A percentile compares a stretch with the other conserved stretches of the same genome.
These are phyloP conservation scores for Calonectria leucothoes DNA, from an alignment of 2,329 filamentous ascomycete species.

Conservation along the genomic window DNA sequence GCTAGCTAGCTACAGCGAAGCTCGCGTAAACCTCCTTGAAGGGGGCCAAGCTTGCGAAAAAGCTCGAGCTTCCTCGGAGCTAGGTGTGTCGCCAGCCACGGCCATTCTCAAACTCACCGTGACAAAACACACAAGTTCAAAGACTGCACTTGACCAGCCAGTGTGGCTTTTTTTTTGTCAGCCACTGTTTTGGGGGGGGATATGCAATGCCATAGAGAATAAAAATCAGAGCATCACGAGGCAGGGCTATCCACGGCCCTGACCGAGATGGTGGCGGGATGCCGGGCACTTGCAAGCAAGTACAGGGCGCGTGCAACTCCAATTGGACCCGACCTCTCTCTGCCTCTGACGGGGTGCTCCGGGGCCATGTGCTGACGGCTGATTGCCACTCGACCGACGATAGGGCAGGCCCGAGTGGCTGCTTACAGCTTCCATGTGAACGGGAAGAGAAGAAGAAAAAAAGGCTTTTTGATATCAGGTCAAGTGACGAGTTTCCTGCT, in stretches of 20 bases:
- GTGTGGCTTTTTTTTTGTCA: background rate
- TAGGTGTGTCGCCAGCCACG: background rate
- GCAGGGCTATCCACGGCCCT: background rate
- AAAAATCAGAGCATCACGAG: too few relatives aligned
- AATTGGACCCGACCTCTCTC: background rate
- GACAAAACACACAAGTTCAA: too few relatives aligned
- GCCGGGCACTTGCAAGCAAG: background rate
- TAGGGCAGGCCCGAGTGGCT: background rate
- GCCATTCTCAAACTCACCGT: background rate
- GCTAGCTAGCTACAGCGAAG: background rate
- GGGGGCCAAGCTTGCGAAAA: background rate
- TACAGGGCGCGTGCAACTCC: background rate
- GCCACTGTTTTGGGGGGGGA: background rate
- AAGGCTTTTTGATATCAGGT: background rate
- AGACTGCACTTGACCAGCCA: background rate
- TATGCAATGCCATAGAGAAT: background rate
- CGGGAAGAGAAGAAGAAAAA: too few relatives aligned
- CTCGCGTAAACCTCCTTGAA: background rate
- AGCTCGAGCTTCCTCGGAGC: background rate
- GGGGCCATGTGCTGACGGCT: background rate
- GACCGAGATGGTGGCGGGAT: background rate
- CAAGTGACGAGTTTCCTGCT: background rate
- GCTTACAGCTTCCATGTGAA: background rate
- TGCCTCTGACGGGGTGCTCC: background rate
- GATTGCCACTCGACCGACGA: background rate